Base-by-base conservation (phyloP, 306 rosid species). In the Vigna nakashimae region DNA sequence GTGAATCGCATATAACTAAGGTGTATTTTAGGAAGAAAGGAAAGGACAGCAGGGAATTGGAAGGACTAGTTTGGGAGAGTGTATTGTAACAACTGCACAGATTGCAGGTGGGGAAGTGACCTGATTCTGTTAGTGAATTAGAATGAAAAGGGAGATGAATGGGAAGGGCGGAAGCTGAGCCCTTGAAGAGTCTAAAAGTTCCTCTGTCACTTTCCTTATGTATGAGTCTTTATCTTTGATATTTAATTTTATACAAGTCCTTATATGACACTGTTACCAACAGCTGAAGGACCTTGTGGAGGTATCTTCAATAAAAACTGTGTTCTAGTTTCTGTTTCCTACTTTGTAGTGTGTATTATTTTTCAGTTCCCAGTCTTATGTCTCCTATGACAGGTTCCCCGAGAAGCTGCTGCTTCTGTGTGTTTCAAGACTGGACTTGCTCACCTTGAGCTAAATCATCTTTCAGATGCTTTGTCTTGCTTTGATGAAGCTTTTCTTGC, bases 351-450 rank as follows among this genome's bases (percentile, higher is more conserved):
- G 36, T 46, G 49, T 30, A 38, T 81, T 65, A 30, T 70, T 69
- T 66, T 66, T 18, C 65, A 71, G 51, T 73, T 38, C 69, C 68
- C 60, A 59, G 48, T 74, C 71, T 78, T 78, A 65, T 76, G 85
- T 50, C 50, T 79, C 79, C 63, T 51, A 6, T 86, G 70, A 56
- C 88, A 96, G 99, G 94, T 96, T 84, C 99, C 99, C 46, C 97
- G 90, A 73, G 99, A 96, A 69, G 99, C 96, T 80, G 82, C 85
- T 74, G 97, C 98, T 82, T 69, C 98, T 62, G 40, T 91, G 69
- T 96, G 99, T 74, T 96, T 96, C 90, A 96, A 92, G 88, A 92
- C 86, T 80, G 99, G 99, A 80, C 92, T 96, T 79, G 90, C 90
- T 82, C 98, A 96, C 87, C 97, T 96, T 65, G 99, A 96, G 81